Evolutionary conservation across 352 stramenopile genomes (phyloP).

Genomic region (Phytophthora quininea): DNA sequence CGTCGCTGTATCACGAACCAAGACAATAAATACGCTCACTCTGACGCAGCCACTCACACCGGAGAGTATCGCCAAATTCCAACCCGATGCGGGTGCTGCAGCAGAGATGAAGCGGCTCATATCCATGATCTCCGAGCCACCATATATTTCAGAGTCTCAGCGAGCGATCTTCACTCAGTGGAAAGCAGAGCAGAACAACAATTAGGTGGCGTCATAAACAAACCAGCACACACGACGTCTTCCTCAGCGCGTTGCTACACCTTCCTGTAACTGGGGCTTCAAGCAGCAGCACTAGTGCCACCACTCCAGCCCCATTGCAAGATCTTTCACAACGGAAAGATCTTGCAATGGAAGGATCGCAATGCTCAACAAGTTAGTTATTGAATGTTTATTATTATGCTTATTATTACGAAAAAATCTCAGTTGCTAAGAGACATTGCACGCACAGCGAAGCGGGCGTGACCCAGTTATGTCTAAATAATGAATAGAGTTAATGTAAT

Average conservation of each 20-base stretch:
- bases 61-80: not conserved
- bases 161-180: not conserved
- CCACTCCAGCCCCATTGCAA: no score
- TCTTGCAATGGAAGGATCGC: not conserved
- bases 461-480: not conserved
- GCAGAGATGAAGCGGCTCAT: not conserved
- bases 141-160: not conserved
- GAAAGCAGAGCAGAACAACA: not conserved
- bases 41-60: not conserved
- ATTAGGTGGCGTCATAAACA: not conserved
- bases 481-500: no score
- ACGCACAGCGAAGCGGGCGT: not conserved
- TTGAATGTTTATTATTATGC: not conserved
- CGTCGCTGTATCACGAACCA: not conserved
- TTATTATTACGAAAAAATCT: constrained; percentile 3
- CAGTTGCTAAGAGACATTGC: not conserved
- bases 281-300: no score
- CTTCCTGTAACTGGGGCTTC: no score
- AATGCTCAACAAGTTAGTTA: no score
- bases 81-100: not conserved
- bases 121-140: not conserved
- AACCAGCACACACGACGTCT: not conserved
- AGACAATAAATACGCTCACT: not conserved
- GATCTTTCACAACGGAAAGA: no score
- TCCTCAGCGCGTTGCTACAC: not conserved